Evolutionary conservation across 1,284 basidiomycete genomes (phyloP), one percentile per base, ranked within the genome.

Genomic region (Cutaneotrichosporon dermatis): DNA sequence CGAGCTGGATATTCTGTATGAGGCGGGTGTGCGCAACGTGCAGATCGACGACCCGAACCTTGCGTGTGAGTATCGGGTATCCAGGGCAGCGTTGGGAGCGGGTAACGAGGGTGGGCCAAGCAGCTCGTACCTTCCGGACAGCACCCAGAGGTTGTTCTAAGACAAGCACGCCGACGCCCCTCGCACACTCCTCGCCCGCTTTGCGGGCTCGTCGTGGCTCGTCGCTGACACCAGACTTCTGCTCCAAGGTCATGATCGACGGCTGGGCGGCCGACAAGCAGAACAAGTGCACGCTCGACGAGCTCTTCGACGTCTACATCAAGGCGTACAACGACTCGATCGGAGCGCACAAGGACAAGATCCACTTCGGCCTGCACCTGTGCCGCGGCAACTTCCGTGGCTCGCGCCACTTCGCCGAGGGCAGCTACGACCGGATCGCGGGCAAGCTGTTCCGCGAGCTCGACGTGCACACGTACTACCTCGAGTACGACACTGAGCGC

Each of bases 371-470:
- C 9, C 76, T 90, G 36, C 89, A 92, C 73, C 82, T 89, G 65
- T 90, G 88, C 75, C 82, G 89, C 55, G 88, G 64, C 57, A 91
- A 91, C 79, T 90, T 85, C 80, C 85, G 80, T 75, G 82, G 83
- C 57, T 86, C 87, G 25, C 70, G 83, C 12, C 84, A 88, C 70
- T 89, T 89, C 76, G 81, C 82, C 34, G 85, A 88, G 71, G 87
- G 89, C 5, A 83, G 86, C 0, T 92, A 91, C 71, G 85, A 83
- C 71, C 82, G 81, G 42, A 90, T 92, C 69, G 86, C 89, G 10
- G 74, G 80, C 66, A 88, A 68, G 39, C 69, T 90, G n/a, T 89
- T 89, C 81, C 83, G 83, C 65, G 77, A 83, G 54, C 80, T 90
- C 59, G 83, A 89, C 69, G 87, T 88, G n/a, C 86, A 89, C 68